Conservation (phyloP, 139 green algal genomes). For the Closterium sp. region DNA sequence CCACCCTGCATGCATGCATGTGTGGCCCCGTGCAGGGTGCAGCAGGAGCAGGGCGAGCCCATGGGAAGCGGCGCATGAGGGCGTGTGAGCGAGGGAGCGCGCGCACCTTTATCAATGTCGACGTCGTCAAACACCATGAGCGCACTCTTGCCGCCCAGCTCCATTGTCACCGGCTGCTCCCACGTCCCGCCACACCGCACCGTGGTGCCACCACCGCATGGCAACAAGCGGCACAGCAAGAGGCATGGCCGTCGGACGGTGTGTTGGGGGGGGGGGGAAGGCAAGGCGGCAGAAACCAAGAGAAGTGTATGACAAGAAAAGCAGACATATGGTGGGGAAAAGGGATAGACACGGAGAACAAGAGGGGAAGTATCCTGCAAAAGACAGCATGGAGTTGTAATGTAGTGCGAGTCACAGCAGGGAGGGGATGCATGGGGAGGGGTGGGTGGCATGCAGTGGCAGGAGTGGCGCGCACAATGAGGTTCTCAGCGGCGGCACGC, state of each 20-base stretch:
- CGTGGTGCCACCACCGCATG: too few species aligned
- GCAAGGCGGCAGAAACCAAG: not conserved
- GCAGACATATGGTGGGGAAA: not conserved
- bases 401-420: not conserved
- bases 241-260: not conserved
- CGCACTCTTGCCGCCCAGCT: slow-evolving; percentile 76
- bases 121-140: slow-evolving; percentile 89
- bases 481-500: slow-evolving; percentile 66
- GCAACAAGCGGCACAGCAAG: not conserved
- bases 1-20: not conserved
- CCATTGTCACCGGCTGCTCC: slow-evolving; percentile 41
- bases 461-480: slow-evolving; percentile 17
- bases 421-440: not conserved
- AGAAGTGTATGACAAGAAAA: not conserved
- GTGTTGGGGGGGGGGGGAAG: not conserved
- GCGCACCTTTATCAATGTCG: slow-evolving; percentile 65
- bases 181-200: not conserved
- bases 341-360: not conserved
- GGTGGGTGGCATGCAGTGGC: not conserved
- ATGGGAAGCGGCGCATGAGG: not conserved
- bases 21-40: not conserved
- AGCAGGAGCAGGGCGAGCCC: not conserved
- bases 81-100: not conserved
- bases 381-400: not conserved
- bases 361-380: not conserved